phyloP scores from a whole-genome alignment of 2,329 filamentous ascomycete genomes.

The Chaetomiaceae sp. region DNA sequence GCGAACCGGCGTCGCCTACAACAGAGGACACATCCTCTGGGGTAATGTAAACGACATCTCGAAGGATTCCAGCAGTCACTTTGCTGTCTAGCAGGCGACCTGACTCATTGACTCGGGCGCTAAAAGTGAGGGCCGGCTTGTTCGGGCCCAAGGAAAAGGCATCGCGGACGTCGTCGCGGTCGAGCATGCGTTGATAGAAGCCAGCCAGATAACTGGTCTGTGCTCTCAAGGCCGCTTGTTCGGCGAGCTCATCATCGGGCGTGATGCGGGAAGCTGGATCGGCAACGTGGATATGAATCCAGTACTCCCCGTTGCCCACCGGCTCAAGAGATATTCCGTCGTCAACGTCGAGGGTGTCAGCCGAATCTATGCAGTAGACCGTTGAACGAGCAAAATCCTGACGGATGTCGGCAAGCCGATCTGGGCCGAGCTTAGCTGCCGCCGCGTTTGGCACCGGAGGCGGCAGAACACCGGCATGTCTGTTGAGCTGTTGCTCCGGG shows the following conservation, averaged over 20 bases:
- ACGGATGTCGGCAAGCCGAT: constrained; percentile 48
- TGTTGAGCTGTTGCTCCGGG: constrained; percentile 43
- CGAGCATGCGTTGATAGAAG: constrained; percentile 56
- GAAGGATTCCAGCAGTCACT: constrained; percentile 51
- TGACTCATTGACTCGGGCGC: constrained; percentile 49
- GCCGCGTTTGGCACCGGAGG: constrained; percentile 20
- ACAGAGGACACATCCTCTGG: constrained; percentile 46
- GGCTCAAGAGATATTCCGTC: constrained; percentile 71
- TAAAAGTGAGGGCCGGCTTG: constrained; percentile 57
- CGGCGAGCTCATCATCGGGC: constrained; percentile 53
- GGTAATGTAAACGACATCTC: constrained; percentile 54
- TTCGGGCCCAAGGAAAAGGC: constrained; percentile 51
- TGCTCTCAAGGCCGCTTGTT: constrained; percentile 57
- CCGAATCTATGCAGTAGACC: constrained; percentile 70
- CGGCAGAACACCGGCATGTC: constrained; percentile 40
- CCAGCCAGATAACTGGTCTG: constrained; percentile 59
- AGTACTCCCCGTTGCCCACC: constrained; percentile 54
- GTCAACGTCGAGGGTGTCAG: constrained; percentile 66
- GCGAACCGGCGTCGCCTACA: constrained; percentile 35
- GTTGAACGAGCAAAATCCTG: constrained; percentile 55
- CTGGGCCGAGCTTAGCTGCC: constrained; percentile 32
- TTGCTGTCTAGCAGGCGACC: constrained; percentile 53
- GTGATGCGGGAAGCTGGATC: constrained; percentile 70
- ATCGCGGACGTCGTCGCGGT: constrained; percentile 43
- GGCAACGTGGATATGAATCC: constrained; percentile 75